Evolutionary conservation across 192 early-diverging fungal genomes (phyloP).

Genomic region (Gaertneriomyces sp.): DNA sequence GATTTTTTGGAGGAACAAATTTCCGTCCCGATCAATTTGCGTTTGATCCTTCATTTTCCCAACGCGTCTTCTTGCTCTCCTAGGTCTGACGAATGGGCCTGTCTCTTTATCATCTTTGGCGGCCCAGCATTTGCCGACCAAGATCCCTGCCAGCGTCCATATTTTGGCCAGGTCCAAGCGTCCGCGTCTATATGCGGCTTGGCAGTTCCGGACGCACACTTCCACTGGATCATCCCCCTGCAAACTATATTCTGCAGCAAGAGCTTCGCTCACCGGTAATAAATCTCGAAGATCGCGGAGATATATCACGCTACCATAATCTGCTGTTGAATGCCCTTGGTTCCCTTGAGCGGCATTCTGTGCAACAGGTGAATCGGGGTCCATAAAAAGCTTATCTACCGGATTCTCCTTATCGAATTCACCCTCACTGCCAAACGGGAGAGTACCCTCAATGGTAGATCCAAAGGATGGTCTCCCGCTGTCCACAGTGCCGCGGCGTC

Average conservation of each 20-base stretch:
- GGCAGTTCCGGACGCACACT: constrained; percentile 62
- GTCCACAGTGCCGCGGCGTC: too few relatives aligned
- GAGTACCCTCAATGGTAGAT: too few relatives aligned
- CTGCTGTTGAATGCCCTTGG: too few relatives aligned
- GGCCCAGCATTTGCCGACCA: constrained; percentile 12
- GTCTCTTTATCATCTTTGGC: background rate
- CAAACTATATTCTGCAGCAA: constrained; percentile 62
- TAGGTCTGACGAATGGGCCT: background rate
- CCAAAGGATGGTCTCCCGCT: too few relatives aligned
- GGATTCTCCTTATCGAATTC: too few relatives aligned
- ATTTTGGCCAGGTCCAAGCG: constrained; percentile 59
- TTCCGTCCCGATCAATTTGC: constrained; percentile 3
- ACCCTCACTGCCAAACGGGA: too few relatives aligned
- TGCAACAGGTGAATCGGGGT: too few relatives aligned
- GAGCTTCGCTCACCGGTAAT: constrained; percentile 53
- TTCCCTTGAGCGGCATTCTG: too few relatives aligned
- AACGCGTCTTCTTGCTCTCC: constrained; percentile 8
- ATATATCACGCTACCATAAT: constrained; percentile 34
- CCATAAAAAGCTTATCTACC: too few relatives aligned
- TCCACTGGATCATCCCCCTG: constrained; percentile 53
- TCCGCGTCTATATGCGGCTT: constrained; percentile 43
- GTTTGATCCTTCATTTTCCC: background rate
- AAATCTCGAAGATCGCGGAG: constrained; percentile 54
- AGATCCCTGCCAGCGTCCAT: constrained; percentile 63
- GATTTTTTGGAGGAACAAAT: background rate